Base-by-base conservation (phyloP, 2,329 filamentous ascomycete species). In the Pseudopithomyces chartarum region DNA sequence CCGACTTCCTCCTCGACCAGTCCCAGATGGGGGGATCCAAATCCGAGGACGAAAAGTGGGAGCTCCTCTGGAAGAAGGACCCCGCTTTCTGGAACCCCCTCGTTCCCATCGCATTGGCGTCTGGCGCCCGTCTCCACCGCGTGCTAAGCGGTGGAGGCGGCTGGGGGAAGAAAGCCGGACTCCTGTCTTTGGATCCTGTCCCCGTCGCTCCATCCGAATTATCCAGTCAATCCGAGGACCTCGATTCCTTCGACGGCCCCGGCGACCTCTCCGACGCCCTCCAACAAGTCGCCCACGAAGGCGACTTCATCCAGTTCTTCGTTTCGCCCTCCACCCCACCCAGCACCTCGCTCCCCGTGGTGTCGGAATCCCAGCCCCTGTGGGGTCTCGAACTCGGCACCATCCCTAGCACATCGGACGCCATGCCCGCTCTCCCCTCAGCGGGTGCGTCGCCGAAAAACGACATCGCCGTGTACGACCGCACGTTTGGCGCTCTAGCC, bases 131-230 rank as follows among this genome's bases (percentile, higher is more conserved):
- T 44, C 67, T 84, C n/a, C 76, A 79, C 62, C 77, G 76, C 52
- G 75, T 80, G 82, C 85, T 93, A 60, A 92, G 90, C 66, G 91
- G 91, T 4, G 91, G 91, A 44, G 91, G 91, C 40, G 91, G 91
- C 19, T 96, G 91, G 91, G 91, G 91, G 15, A 80, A 84, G 54
- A 95, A 94, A 72, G 87, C 89, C 65, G 91, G 91, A 0, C 78
- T 96, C 0, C 78, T 96, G 2, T 91, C 91, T 6, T 81, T 96
- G 3, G 91, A 95, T 67, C 90, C 91, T 1, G 59, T 65, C 23
- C 56, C 67, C 10, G 40, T 43, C 8, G 61, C 42, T 23, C 43
- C 56, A 23, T 33, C 57, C 7, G n/a, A 32, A 12, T n/a, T 51
- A 2, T 34, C 56, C 13, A 50, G 19, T 2, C 38, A 23, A 11